Base-by-base conservation (phyloP, 2,329 filamentous ascomycete species). In the Ophiocordyceps australis region DNA sequence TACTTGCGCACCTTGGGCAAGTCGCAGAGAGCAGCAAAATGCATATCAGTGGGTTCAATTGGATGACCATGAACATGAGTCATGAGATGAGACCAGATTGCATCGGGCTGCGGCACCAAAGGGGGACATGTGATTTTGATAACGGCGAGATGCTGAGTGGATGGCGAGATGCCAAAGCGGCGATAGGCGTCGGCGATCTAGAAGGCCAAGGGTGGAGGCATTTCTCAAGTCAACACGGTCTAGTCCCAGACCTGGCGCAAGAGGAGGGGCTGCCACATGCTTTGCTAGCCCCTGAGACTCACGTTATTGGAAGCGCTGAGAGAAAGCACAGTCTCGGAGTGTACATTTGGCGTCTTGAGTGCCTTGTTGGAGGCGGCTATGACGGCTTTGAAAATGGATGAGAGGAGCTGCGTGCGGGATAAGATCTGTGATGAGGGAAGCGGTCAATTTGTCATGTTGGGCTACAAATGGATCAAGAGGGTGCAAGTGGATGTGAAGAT, bases 101-200 rank as follows among this genome's bases (percentile, higher is more conserved):
- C 43, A 12, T 62, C 54, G 19, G 67, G 51, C 4, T 54, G 52
- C 5, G 31, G 31, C 2, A 43, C 38, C n/a, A 57, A 48, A 5
- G 58, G 53, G 0, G 58, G 55, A 11, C 62, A 58, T 8, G 73
- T 63, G 14, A 95, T 61, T 46, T 94, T 95, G 41, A 94, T 61
- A 6, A 80, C 72, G 3, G 94, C 55, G n/a, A 98, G 51, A 37
- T 74, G 52, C 23, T 62, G 73, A 3, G 77, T 89, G 9, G 59
- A 54, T 9, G 80, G 68, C 1, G 66, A 59, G 30, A 95, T 73
- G 24, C 89, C 89, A 42, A 89, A 93, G 28, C 76, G 74, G 17
- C 81, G 75, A 51, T 95, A 95, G 1, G 83, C 75, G 38, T 94
- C 85, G 26, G 82, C 69, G 42, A 98, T 95, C 82, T 91, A 26